Evolutionary conservation across 2,329 filamentous ascomycete genomes (phyloP).

Genomic region (Teratosphaeria pseudoeucalypti): DNA sequence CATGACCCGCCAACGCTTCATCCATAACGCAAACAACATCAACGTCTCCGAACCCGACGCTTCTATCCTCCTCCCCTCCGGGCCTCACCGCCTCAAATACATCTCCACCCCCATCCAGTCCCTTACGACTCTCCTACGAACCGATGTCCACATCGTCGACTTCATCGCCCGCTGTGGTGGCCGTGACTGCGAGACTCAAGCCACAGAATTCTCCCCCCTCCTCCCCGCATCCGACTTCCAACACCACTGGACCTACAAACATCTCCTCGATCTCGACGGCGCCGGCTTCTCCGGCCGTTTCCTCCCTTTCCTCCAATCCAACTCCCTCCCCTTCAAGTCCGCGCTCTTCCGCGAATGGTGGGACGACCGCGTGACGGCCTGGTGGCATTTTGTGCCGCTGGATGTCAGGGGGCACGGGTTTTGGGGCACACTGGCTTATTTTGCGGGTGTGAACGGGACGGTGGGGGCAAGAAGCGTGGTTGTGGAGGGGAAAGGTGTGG

Average conservation of each 20-base stretch:
- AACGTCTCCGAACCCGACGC: slow-evolving; percentile 37
- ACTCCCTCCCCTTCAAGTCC: slow-evolving; percentile 58
- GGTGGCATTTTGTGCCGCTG: slow-evolving; percentile 72
- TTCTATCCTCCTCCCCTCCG: slow-evolving; percentile 46
- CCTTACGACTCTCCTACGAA: slow-evolving; percentile 44
- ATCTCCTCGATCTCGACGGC: slow-evolving; percentile 62
- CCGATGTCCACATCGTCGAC: slow-evolving; percentile 51
- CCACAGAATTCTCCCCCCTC: slow-evolving; percentile 40
- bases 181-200: slow-evolving; percentile 44
- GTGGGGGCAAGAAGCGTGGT: slow-evolving; percentile 38
- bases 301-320: slow-evolving; percentile 54
- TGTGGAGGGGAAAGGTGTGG: slow-evolving; percentile 40
- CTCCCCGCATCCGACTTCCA: slow-evolving; percentile 41
- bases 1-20: slow-evolving; percentile 60
- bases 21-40: slow-evolving; percentile 58
- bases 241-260: slow-evolving; percentile 55
- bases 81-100: slow-evolving; percentile 8
- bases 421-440: slow-evolving; percentile 66
- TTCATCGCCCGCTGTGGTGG: slow-evolving; percentile 47
- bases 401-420: slow-evolving; percentile 64
- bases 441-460: slow-evolving; percentile 47
- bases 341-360: slow-evolving; percentile 72
- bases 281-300: slow-evolving; percentile 56
- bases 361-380: slow-evolving; percentile 61
- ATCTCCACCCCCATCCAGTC: slow-evolving; percentile 39